These are phyloP conservation scores for Nothomitra cinnamomea DNA, from an alignment of 2,329 filamentous ascomycete species.

Conservation along the genomic window DNA sequence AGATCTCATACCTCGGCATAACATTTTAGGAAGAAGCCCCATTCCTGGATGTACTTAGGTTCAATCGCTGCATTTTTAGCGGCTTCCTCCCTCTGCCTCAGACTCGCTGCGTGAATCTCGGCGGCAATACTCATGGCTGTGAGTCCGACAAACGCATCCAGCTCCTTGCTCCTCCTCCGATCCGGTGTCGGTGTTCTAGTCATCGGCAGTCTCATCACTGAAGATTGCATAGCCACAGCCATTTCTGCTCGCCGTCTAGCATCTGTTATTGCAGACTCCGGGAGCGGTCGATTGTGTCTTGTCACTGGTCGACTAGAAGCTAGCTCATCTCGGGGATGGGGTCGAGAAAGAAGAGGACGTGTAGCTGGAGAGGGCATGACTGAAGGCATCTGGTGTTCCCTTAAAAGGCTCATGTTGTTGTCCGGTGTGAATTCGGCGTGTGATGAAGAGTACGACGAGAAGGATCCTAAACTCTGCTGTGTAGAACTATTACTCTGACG, in stretches of 20 bases:
- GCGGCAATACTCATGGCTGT: neutral
- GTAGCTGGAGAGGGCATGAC: conserved; percentile 5
- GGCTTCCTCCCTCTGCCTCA: neutral
- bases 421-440: neutral
- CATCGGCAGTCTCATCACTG: neutral
- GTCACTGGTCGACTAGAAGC: neutral
- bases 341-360: conserved; percentile 5
- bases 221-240: neutral
- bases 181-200: neutral
- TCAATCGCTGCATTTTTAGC: conserved; percentile 15
- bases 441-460: too few relatives aligned
- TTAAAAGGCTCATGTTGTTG: neutral
- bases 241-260: neutral
- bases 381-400: neutral
- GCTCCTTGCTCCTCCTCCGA: too few relatives aligned
- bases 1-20: conserved; percentile 14
- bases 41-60: conserved; percentile 12
- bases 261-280: neutral
- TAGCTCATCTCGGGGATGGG: conserved; percentile 3
- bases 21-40: conserved; percentile 14
- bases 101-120: neutral
- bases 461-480: neutral
- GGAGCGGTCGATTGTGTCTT: neutral
- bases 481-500: neutral
- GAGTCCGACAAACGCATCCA: too few relatives aligned